Evolutionary conservation across 768 basidiomycete species (phyloP).

Genomic region (Pisolithus sp.): DNA sequence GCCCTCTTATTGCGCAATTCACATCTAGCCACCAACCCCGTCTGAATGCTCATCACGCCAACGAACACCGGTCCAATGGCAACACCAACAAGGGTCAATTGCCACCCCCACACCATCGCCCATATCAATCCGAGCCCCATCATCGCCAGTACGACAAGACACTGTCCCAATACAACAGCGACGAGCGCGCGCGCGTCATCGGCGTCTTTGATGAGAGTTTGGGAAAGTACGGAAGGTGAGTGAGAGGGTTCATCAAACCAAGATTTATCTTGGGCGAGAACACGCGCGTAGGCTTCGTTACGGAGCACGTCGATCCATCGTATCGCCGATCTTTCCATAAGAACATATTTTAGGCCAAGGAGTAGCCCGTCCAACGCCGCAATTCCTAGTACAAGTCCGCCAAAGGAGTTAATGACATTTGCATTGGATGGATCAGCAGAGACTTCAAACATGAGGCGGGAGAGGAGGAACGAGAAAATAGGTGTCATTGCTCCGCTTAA

Average conservation of each 20-base stretch:
- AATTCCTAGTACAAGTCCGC: slow-evolving; percentile 64
- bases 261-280: slow-evolving; percentile 75
- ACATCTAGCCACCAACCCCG: slow-evolving; percentile 59
- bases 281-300: slow-evolving; percentile 41
- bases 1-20: slow-evolving; percentile 79
- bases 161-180: slow-evolving; percentile 64
- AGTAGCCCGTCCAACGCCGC: slow-evolving; percentile 73
- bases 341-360: slow-evolving; percentile 68
- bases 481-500: slow-evolving; percentile 83
- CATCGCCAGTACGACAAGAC: slow-evolving; percentile 73
- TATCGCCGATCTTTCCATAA: slow-evolving; percentile 72
- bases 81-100: slow-evolving; percentile 85
- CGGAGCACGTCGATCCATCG: slow-evolving; percentile 71
- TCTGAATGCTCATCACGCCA: slow-evolving; percentile 66
- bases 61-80: slow-evolving; percentile 84
- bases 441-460: slow-evolving; percentile 70
- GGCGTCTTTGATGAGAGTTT: slow-evolving; percentile 78
- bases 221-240: slow-evolving; percentile 54
- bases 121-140: slow-evolving; percentile 78
- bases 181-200: slow-evolving; percentile 83
- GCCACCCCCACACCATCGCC: slow-evolving; percentile 87
- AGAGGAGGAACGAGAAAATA: slow-evolving; percentile 85
- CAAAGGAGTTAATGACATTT: slow-evolving; percentile 58
- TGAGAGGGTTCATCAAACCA: slow-evolving; percentile 78
- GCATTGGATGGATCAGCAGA: slow-evolving; percentile 63